A percentile compares a stretch with the other conserved stretches of the same genome.
Conservation (phyloP, 805 yeast species). For the Candida corydali region DNA sequence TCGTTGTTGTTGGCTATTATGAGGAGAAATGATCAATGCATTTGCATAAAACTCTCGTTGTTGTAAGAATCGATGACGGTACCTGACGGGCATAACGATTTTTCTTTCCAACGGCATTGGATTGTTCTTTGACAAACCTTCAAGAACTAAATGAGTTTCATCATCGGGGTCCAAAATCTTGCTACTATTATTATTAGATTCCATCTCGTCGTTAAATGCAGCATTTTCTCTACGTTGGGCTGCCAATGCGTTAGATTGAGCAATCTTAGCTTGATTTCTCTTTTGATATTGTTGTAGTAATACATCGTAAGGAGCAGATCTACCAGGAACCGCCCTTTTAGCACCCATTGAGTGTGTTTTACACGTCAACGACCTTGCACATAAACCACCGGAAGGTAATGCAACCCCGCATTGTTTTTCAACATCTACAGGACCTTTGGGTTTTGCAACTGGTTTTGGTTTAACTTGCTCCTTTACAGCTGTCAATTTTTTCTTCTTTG, state of each 20-base stretch:
- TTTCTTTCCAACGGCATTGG: constrained; percentile 83
- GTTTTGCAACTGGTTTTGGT: constrained; percentile 46
- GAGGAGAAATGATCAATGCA: constrained; percentile 65
- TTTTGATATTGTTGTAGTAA: constrained; percentile 86
- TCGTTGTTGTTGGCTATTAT: constrained; percentile 28
- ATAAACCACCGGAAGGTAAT: constrained; percentile 87
- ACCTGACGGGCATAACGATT: constrained; percentile 63
- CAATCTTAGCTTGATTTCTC: constrained; percentile 85
- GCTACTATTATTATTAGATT: constrained; percentile 25
- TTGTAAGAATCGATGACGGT: constrained; percentile 70
- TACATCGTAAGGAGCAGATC: constrained; percentile 89
- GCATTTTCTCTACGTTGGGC: constrained; percentile 72
- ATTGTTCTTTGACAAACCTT: constrained; percentile 76
- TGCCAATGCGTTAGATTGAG: constrained; percentile 76
- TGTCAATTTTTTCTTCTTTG: constrained; percentile 16
- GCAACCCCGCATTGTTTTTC: constrained; percentile 96
- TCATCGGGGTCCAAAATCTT: constrained; percentile 78
- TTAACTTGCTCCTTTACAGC: constrained; percentile 29
- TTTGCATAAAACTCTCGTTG: constrained; percentile 94
- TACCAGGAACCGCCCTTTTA: constrained; percentile 88
- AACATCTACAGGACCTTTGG: constrained; percentile 83
- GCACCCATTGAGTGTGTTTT: constrained; percentile 99
- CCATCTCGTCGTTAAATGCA: constrained; percentile 26
- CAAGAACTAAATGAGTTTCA: constrained; percentile 86
- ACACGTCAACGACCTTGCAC: constrained; percentile 95